These are phyloP conservation scores for Diutina sp. DNA, from an alignment of 1,139 yeast genomes.

Conservation along the genomic window DNA sequence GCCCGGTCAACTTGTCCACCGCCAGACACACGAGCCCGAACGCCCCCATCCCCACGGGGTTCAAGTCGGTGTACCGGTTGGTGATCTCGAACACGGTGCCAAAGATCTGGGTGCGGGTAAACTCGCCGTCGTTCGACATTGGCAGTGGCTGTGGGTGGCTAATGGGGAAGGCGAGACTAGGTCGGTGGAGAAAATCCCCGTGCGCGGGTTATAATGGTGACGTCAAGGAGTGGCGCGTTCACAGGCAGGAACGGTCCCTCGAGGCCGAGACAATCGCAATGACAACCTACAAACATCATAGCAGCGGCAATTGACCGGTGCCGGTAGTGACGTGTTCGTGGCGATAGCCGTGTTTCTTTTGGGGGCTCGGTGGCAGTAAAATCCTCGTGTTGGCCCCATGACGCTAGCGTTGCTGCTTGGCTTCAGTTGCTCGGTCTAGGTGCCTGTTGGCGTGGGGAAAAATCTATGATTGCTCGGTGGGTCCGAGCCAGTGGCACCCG, in stretches of 20 bases:
- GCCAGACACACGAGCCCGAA: slow-evolving; percentile 97
- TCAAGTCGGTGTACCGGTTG: slow-evolving; percentile 76
- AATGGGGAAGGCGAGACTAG: neutral
- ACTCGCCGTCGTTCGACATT: slow-evolving; percentile 16
- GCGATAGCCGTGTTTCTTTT: too few relatives aligned
- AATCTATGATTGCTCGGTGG: too few relatives aligned
- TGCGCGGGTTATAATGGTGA: neutral
- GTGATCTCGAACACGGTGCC: slow-evolving; percentile 95
- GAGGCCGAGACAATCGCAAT: neutral
- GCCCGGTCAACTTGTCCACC: slow-evolving; percentile 77
- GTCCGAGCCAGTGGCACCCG: too few relatives aligned
- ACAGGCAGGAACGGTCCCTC: neutral
- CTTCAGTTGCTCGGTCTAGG: too few relatives aligned
- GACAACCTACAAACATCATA: too few relatives aligned
- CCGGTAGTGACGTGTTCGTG: too few relatives aligned
- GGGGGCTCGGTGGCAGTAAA: too few relatives aligned
- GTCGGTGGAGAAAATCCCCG: neutral
- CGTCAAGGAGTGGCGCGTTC: neutral
- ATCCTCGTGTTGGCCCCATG: too few relatives aligned
- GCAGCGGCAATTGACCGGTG: too few relatives aligned
- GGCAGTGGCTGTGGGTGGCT: neutral
- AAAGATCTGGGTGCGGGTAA: slow-evolving; percentile 44
- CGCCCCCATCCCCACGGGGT: slow-evolving; percentile 99
- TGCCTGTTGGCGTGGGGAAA: too few relatives aligned
- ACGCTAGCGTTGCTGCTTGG: too few relatives aligned